A percentile compares a stretch with the other conserved stretches of the same genome.
Evolutionary conservation across 495 filamentous ascomycete genomes (phyloP).

Genomic region (Podospora conica): DNA sequence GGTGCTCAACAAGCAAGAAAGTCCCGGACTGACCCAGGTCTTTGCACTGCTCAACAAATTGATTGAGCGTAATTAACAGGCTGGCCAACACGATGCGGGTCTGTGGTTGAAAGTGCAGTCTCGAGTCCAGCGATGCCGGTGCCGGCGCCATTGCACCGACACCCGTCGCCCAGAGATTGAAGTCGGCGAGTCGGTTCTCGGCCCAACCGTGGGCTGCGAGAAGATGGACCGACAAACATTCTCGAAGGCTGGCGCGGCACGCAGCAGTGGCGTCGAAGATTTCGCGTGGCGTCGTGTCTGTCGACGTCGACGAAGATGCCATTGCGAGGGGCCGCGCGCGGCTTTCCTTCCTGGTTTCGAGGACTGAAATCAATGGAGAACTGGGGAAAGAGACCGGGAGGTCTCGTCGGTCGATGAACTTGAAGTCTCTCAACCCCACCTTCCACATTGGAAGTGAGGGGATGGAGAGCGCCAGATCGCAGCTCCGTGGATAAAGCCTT

Average conservation of each 20-base stretch:
- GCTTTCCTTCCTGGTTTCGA: too few relatives aligned
- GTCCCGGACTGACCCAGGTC: background rate
- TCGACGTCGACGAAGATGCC: too few relatives aligned
- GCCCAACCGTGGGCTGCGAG: background rate
- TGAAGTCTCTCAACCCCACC: too few relatives aligned
- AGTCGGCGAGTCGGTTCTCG: slow-evolving; percentile 1
- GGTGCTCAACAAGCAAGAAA: too few relatives aligned
- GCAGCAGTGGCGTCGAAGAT: background rate
- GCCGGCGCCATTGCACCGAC: background rate
- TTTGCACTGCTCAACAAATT: background rate
- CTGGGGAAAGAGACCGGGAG: too few relatives aligned
- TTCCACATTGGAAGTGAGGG: too few relatives aligned
- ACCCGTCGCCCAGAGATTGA: background rate
- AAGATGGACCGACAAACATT: background rate
- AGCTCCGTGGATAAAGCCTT: too few relatives aligned
- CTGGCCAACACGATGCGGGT: background rate
- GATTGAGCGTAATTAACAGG: background rate
- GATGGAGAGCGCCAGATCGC: too few relatives aligned
- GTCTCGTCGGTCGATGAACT: too few relatives aligned
- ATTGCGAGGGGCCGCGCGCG: too few relatives aligned
- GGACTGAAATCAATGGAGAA: too few relatives aligned
- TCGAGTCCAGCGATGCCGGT: background rate
- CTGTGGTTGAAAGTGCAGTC: background rate
- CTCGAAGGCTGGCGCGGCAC: background rate
- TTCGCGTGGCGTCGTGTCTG: background rate